Evolutionary conservation across 176 grass and related monocot species (phyloP), one percentile per base, ranked within the genome.

Genomic region (Leersia perrieri): DNA sequence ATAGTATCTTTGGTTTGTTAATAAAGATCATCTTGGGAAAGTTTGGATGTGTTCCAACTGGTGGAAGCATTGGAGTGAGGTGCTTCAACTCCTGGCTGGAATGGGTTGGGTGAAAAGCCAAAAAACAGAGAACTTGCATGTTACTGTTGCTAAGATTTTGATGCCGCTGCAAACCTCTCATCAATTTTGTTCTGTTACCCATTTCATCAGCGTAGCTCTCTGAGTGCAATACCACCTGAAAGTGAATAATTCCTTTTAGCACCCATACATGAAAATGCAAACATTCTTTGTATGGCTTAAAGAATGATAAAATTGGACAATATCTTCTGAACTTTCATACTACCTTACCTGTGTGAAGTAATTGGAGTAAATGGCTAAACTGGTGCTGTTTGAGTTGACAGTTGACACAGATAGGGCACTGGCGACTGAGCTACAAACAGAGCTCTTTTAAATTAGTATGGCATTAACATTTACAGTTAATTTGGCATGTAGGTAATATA

Each of bases 401-500:
- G 34, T 61, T 66, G 2, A 65, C 33, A 32, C 33, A 74, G 31
- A 69, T 79, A 16, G 12, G 25, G 39, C 16, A 38, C 20, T 38
- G 35, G 7, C 35, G 3, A 7, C 45, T 29, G 20, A 44, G 61
- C 42, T 55, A 30, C 49, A 42, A 65, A 18, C 27, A 65, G 18
- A 62, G 38, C 38, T 76, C 22, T 85, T 85, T 45, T 26, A 60
- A 83, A 66, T 70, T 55, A 44, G 13, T 65, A 66, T 36, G 1
- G 10, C 33, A 82, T 84, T 84, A 47, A 22, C 51, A 63, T 42
- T 63, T 71, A 28, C 32, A 28, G 10, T 47, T 70, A 35, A 69
- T 86, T 85, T 76, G 63, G 20, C 66, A 27, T 86, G 60, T 31
- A 99, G 92, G 84, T 95, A 22, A 91, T 99, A 79, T 99, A 99